A percentile compares a stretch with the other conserved stretches of the same genome.
These are phyloP conservation scores for Beauveria sp. DNA, from an alignment of 2,329 filamentous ascomycete genomes.

Conservation along the genomic window DNA sequence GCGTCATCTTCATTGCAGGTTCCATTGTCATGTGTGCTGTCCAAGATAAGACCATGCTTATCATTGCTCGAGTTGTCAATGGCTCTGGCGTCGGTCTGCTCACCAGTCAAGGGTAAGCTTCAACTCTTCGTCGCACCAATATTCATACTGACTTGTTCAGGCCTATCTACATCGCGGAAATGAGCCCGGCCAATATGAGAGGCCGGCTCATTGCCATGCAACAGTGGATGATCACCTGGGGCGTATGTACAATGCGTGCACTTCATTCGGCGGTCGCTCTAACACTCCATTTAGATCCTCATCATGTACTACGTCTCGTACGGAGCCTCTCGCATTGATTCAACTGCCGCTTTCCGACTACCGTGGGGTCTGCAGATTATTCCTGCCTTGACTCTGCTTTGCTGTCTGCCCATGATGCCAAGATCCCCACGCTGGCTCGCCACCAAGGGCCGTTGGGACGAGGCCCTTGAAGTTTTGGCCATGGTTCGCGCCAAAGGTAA, in stretches of 20 bases:
- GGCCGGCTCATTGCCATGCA: constrained; percentile 61
- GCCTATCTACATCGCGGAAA: constrained; percentile 57
- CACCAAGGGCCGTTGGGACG: constrained; percentile 50
- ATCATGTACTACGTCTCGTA: constrained; percentile 63
- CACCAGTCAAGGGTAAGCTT: constrained; percentile 36
- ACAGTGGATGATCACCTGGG: constrained; percentile 32
- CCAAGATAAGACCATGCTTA: constrained; percentile 25
- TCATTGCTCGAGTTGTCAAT: constrained; percentile 50
- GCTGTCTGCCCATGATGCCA: constrained; percentile 48
- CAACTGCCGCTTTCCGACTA: constrained; percentile 49
- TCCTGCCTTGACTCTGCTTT: constrained; percentile 47
- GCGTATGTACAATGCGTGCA: constrained; percentile 43
- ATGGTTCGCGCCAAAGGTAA: constrained; percentile 47
- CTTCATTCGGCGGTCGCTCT: background rate
- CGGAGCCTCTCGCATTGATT: constrained; percentile 49
- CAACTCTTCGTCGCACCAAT: background rate
- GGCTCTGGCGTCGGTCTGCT: constrained; percentile 56
- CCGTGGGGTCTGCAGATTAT: constrained; percentile 59
- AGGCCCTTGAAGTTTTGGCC: constrained; percentile 40
- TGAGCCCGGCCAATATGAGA: constrained; percentile 34
- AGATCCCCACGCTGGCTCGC: constrained; percentile 55
- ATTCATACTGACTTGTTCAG: constrained; percentile 1
- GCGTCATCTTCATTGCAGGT: constrained; percentile 17
- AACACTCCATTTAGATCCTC: constrained; percentile 37
- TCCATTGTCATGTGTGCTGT: constrained; percentile 15